Evolutionary conservation across 805 yeast genomes (phyloP).

Genomic region (Suhomyces faveliae): DNA sequence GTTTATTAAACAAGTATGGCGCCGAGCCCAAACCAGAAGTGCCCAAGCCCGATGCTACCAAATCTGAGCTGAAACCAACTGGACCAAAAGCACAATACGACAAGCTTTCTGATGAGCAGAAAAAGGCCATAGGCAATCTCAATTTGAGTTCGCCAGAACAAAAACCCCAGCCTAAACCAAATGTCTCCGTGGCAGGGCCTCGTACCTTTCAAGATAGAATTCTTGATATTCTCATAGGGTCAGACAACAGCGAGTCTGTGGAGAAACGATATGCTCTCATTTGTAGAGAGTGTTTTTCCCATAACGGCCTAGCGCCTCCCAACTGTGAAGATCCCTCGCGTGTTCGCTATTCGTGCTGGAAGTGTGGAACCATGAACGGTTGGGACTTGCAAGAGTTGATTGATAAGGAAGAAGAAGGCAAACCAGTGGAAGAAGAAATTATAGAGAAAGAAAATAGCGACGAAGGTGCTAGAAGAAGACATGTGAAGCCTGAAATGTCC

Average conservation of each 20-base stretch:
- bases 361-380: conserved; percentile 52
- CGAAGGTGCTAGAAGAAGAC: neutral
- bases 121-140: conserved; percentile 3
- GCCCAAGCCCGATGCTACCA: neutral
- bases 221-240: conserved; percentile 39
- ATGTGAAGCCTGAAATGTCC: neutral
- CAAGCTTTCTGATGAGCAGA: conserved; percentile 1
- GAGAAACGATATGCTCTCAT: conserved; percentile 68
- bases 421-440: neutral
- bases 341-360: conserved; percentile 62
- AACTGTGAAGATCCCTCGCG: conserved; percentile 48
- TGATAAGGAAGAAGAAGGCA: neutral
- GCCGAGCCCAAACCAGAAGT: neutral
- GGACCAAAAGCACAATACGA: neutral
- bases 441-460: neutral
- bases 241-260: conserved; percentile 65
- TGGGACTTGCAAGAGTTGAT: conserved; percentile 2
- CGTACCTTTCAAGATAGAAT: conserved; percentile 37
- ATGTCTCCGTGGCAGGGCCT: no score
- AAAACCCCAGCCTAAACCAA: neutral
- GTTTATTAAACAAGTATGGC: conserved; percentile 61
- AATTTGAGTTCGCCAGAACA: conserved; percentile 1
- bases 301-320: conserved; percentile 82
- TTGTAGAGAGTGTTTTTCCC: conserved; percentile 61
- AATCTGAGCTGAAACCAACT: neutral